Conservation (phyloP, 768 basidiomycete species). For the Coprinellus micaceus region DNA sequence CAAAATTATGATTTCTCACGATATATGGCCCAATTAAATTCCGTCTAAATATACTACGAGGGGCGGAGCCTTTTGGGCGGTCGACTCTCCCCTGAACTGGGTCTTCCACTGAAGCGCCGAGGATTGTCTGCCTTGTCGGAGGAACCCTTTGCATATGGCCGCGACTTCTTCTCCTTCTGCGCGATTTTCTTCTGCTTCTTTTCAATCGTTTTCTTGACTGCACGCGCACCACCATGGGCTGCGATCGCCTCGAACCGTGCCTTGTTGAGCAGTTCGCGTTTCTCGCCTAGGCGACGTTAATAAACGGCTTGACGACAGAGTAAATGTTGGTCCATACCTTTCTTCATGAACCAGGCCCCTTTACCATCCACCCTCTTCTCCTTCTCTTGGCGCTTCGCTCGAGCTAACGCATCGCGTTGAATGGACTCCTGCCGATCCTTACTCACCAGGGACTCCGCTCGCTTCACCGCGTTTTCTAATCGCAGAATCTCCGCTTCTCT, state of each 20-base stretch:
- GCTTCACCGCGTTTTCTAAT: conserved; percentile 71
- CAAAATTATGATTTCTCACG: conserved; percentile 3
- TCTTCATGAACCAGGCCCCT: conserved; percentile 81
- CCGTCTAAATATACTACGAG: conserved; percentile 1
- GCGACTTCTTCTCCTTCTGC: conserved; percentile 85
- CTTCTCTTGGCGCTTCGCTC: conserved; percentile 53
- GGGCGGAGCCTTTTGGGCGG: conserved; percentile 14
- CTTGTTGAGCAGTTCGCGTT: conserved; percentile 67
- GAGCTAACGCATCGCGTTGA: conserved; percentile 63
- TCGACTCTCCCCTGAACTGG: conserved; percentile 8
- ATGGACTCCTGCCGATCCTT: conserved; percentile 62
- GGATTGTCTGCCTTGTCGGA: conserved; percentile 10
- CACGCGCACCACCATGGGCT: conserved; percentile 68
- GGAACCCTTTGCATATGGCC: conserved; percentile 52
- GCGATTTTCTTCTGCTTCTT: conserved; percentile 84
- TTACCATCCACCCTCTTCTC: conserved; percentile 76
- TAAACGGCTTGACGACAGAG: conserved; percentile 7
- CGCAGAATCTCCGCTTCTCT: conserved; percentile 65
- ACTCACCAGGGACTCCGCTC: conserved; percentile 74
- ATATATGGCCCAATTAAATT: conserved; percentile 2
- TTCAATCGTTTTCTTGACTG: conserved; percentile 84
- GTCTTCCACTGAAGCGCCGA: neutral
- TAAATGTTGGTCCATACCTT: conserved; percentile 45
- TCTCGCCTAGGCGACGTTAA: conserved; percentile 52
- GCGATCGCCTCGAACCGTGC: conserved; percentile 81